Percentiles rank a stretch among this genome's conserved stretches.
Evolutionary conservation across 2,329 filamentous ascomycete species (phyloP).

Genomic region (Talaromyces sp.): DNA sequence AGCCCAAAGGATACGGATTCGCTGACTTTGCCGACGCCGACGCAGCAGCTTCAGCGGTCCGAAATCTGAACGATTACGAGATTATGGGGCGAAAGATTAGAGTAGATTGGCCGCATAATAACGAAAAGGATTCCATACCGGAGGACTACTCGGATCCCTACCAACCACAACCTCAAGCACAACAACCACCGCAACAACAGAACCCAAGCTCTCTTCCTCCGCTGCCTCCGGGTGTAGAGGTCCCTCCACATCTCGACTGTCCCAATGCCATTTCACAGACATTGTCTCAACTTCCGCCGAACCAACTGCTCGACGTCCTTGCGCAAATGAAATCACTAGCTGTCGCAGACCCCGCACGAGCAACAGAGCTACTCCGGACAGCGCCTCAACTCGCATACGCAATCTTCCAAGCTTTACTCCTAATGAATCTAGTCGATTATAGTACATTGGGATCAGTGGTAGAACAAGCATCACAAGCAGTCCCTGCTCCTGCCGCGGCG

Average conservation of each 20-base stretch:
- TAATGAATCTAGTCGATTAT: slow-evolving; percentile 88
- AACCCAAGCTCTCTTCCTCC: slow-evolving; percentile 63
- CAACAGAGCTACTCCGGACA: slow-evolving; percentile 79
- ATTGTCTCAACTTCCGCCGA: slow-evolving; percentile 76
- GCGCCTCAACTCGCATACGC: slow-evolving; percentile 92
- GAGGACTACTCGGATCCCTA: slow-evolving; percentile 43
- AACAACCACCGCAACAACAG: slow-evolving; percentile 36
- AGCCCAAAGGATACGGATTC: slow-evolving; percentile 95
- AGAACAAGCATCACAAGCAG: slow-evolving; percentile 53
- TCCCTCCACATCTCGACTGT: slow-evolving; percentile 76
- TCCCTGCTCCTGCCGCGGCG: slow-evolving; percentile 24
- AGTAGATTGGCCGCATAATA: slow-evolving; percentile 95
- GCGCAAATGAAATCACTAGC: slow-evolving; percentile 90
- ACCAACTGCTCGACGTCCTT: slow-evolving; percentile 88
- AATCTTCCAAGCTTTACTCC: slow-evolving; percentile 86
- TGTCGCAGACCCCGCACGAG: slow-evolving; percentile 74
- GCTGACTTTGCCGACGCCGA: slow-evolving; percentile 92
- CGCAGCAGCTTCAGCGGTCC: slow-evolving; percentile 85
- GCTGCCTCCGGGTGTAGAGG: slow-evolving; percentile 77
- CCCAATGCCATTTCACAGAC: slow-evolving; percentile 91
- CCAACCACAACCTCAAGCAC: slow-evolving; percentile 31
- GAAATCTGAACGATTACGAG: slow-evolving; percentile 92
- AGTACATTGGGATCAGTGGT: slow-evolving; percentile 77
- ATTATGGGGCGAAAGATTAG: slow-evolving; percentile 91
- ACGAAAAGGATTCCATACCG: slow-evolving; percentile 64